Evolutionary conservation across 1,284 basidiomycete genomes (phyloP).

Genomic region (Neonothopanus nambi): DNA sequence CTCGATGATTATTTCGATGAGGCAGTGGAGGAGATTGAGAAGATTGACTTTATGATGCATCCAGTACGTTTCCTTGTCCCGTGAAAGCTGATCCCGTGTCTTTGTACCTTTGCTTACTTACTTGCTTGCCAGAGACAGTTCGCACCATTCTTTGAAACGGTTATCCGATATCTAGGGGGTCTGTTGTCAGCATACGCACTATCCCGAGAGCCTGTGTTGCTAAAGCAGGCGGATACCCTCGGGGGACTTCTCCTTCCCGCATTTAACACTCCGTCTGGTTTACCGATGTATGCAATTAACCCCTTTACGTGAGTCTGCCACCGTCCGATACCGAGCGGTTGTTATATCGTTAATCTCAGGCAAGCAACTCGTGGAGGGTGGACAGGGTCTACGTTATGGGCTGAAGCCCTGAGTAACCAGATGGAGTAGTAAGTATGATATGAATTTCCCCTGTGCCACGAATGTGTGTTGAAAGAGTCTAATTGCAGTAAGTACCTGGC

Average conservation of each 20-base stretch:
- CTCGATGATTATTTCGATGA: conserved; percentile 17
- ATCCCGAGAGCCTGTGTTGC: conserved; percentile 55
- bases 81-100: background rate
- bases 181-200: conserved; percentile 75
- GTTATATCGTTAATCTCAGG: conserved; percentile 22
- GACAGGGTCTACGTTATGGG: conserved; percentile 34
- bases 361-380: conserved; percentile 35
- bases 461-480: background rate
- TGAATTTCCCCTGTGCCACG: background rate
- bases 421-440: conserved; percentile 49
- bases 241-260: conserved; percentile 52
- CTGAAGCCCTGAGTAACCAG: conserved; percentile 58
- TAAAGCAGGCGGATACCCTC: conserved; percentile 57
- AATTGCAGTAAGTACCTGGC: conserved; percentile 54
- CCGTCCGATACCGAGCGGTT: background rate
- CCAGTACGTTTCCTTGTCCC: too few species aligned
- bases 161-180: conserved; percentile 78
- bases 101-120: background rate
- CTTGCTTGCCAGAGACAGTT: conserved; percentile 26
- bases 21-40: conserved; percentile 8
- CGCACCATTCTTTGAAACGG: conserved; percentile 74
- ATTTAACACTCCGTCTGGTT: conserved; percentile 52
- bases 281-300: conserved; percentile 56
- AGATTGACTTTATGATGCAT: conserved; percentile 9
- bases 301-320: conserved; percentile 30